Evolutionary conservation across 1,284 basidiomycete species (phyloP).

Genomic region (Bjerkandera adusta): DNA sequence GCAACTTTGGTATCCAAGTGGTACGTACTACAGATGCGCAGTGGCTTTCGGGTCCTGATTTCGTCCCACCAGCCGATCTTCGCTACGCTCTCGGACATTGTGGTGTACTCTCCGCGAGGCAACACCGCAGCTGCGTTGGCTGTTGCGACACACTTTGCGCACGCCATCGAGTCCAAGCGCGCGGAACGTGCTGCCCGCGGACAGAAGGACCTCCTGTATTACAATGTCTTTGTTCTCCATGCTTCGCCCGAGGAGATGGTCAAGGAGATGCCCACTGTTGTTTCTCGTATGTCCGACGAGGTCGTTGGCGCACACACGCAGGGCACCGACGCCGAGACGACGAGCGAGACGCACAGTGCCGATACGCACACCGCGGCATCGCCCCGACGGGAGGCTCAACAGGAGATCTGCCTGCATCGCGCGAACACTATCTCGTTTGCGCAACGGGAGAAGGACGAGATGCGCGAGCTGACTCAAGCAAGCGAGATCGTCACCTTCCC

Average conservation of each 20-base stretch:
- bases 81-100: conserved; percentile 85
- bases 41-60: neutral
- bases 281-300: conserved; percentile 30
- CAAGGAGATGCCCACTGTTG: conserved; percentile 45
- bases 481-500: conserved; percentile 68
- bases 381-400: conserved; percentile 9
- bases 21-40: conserved; percentile 44
- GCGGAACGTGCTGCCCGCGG: conserved; percentile 39
- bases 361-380: conserved; percentile 28
- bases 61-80: conserved; percentile 60
- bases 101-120: conserved; percentile 77
- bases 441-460: conserved; percentile 83
- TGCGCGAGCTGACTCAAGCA: conserved; percentile 84
- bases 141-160: conserved; percentile 57
- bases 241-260: conserved; percentile 52
- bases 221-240: conserved; percentile 87
- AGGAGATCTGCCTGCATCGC: conserved; percentile 19
- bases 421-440: conserved; percentile 73
- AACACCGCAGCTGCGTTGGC: conserved; percentile 49
- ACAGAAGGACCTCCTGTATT: conserved; percentile 49
- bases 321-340: conserved; percentile 11
- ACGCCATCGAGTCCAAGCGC: conserved; percentile 55
- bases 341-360: conserved; percentile 26
- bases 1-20: conserved; percentile 83
- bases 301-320: conserved; percentile 18